phyloP scores from a whole-genome alignment of 2,329 filamentous ascomycete species.

The Aspergillus costaricaensis region DNA sequence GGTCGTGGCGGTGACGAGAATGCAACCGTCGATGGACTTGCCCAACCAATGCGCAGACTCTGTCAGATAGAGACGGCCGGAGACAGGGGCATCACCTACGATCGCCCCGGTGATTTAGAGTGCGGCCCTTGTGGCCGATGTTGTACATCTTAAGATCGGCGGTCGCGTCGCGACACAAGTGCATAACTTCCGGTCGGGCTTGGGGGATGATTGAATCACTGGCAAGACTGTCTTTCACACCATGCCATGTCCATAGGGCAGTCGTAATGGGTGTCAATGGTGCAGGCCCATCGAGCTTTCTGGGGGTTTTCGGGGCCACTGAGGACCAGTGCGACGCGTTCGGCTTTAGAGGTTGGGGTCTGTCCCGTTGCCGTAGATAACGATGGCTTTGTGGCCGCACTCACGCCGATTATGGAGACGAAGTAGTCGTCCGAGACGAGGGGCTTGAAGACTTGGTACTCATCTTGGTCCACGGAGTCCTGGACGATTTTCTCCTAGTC shows the following conservation, averaged over 20 bases:
- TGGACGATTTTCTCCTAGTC: slow-evolving; percentile 44
- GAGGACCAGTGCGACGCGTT: slow-evolving; percentile 37
- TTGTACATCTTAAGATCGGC: slow-evolving; percentile 38
- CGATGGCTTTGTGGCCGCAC: slow-evolving; percentile 37
- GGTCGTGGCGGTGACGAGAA: slow-evolving; percentile 39
- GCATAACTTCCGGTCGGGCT: slow-evolving; percentile 42
- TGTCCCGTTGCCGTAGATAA: slow-evolving; percentile 40
- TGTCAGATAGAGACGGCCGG: slow-evolving; percentile 38
- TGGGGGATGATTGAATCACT: slow-evolving; percentile 39
- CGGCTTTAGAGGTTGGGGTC: slow-evolving; percentile 41
- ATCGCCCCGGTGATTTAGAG: slow-evolving; percentile 34
- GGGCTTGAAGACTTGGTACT: slow-evolving; percentile 45
- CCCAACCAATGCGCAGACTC: slow-evolving; percentile 33
- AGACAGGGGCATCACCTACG: slow-evolving; percentile 38
- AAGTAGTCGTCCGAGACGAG: slow-evolving; percentile 29
- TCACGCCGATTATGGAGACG: slow-evolving; percentile 40
- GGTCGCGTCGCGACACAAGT: slow-evolving; percentile 33
- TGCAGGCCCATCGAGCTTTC: no score
- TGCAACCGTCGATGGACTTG: slow-evolving; percentile 37
- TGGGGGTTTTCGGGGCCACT: slow-evolving; percentile 30
- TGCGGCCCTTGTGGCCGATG: slow-evolving; percentile 30
- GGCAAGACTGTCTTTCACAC: slow-evolving; percentile 38
- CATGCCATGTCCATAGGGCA: slow-evolving; percentile 45
- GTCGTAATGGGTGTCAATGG: slow-evolving; percentile 39
- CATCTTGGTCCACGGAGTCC: slow-evolving; percentile 43